A percentile compares a stretch with the other conserved stretches of the same genome.
These are phyloP conservation scores for Cylindrotheca closterium DNA, from an alignment of 108 stramenopile species.

Conservation along the genomic window DNA sequence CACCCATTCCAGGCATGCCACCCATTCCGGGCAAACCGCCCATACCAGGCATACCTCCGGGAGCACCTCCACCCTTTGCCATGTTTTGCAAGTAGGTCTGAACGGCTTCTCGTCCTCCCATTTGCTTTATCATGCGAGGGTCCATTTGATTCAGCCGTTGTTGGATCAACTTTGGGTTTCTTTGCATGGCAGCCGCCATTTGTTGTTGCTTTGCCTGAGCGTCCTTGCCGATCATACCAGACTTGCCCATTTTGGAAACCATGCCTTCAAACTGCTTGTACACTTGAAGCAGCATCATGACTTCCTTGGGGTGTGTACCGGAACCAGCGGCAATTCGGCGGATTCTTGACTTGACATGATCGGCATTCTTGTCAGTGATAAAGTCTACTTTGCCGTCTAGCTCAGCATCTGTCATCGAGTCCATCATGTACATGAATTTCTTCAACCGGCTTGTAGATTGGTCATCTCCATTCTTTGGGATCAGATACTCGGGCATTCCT, in stretches of 20 bases:
- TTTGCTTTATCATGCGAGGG: conserved; percentile 80
- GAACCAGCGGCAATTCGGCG: conserved; percentile 91
- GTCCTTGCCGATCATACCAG: conserved; percentile 80
- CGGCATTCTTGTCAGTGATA: conserved; percentile 45
- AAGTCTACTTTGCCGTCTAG: conserved; percentile 91
- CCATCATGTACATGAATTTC: conserved; percentile 97
- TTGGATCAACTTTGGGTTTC: conserved; percentile 77
- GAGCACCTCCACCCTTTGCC: conserved; percentile 44
- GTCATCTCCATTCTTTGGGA: conserved; percentile 65
- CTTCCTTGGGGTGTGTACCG: conserved; percentile 86
- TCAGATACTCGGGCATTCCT: conserved; percentile 85
- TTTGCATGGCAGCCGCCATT: conserved; percentile 78
- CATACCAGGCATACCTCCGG: conserved; percentile 54
- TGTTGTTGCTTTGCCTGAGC: conserved; percentile 74
- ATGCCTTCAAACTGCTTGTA: conserved; percentile 92
- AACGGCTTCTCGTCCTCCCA: conserved; percentile 68
- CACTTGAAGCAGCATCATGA: conserved; percentile 77
- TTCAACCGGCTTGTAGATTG: conserved; percentile 68
- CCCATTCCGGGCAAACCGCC: conserved; percentile 58
- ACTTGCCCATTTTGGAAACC: conserved; percentile 92
- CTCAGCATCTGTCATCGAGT: conserved; percentile 93
- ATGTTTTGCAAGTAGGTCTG: conserved; percentile 67
- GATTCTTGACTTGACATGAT: conserved; percentile 56
- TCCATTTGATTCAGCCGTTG: conserved; percentile 86
- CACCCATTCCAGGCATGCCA: conserved; percentile 59